phyloP scores from a whole-genome alignment of 2,329 filamentous ascomycete species.

The Endoconidiophora polonica region DNA sequence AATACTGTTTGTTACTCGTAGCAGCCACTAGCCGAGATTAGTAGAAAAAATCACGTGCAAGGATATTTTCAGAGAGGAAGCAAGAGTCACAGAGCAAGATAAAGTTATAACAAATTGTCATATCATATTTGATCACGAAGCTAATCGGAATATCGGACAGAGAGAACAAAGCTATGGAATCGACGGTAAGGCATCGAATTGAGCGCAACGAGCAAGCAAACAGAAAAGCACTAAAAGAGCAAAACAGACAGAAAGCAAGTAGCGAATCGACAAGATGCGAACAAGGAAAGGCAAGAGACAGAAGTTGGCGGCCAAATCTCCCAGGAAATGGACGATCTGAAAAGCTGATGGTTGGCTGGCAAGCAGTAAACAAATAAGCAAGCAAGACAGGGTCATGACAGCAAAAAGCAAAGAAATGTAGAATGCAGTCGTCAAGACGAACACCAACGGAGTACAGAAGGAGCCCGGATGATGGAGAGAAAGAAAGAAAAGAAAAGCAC shows the following conservation, averaged over 20 bases:
- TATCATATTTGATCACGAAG: too few species aligned
- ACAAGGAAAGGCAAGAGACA: background rate
- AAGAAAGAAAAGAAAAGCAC: background rate
- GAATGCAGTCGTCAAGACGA: background rate
- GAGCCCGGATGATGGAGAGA: background rate
- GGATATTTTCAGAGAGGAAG: too few species aligned
- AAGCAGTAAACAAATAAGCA: background rate
- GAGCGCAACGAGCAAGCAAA: background rate
- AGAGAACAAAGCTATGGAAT: too few species aligned
- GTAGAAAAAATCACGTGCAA: too few species aligned
- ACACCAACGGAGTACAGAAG: background rate
- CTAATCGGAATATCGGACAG: too few species aligned
- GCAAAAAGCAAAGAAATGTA: background rate
- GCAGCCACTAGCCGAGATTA: too few species aligned
- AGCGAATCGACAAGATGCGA: background rate
- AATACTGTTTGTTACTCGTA: too few species aligned
- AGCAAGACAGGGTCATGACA: background rate
- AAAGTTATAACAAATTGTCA: too few species aligned
- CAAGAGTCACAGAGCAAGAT: too few species aligned
- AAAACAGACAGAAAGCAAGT: conserved; percentile 3
- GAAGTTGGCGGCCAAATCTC: background rate
- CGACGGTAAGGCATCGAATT: too few species aligned
- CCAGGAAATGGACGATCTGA: background rate
- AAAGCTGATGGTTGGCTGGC: background rate
- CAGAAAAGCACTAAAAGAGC: background rate